phyloP scores from a whole-genome alignment of 2,329 filamentous ascomycete species.

The Penicillium sp. region DNA sequence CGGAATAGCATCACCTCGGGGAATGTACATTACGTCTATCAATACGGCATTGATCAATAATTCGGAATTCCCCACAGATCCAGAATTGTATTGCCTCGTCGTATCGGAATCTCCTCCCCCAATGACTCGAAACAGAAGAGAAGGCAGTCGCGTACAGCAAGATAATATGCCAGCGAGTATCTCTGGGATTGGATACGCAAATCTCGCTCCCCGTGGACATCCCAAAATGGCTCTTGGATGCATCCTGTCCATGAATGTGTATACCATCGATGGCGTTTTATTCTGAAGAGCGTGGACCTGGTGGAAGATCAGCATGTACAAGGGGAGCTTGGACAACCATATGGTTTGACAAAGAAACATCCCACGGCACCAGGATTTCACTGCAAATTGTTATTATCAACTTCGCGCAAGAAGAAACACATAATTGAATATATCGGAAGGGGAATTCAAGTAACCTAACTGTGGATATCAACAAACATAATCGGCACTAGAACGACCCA shows the following conservation, averaged over 20 bases:
- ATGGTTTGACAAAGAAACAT: too few species aligned
- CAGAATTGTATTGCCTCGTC: conserved; percentile 6
- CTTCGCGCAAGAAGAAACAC: not conserved
- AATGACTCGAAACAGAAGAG: conserved; percentile 7
- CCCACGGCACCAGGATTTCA: too few species aligned
- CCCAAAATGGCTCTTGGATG: too few species aligned
- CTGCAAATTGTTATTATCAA: not conserved
- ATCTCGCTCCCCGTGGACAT: too few species aligned
- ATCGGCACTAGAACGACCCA: not conserved
- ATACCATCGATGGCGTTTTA: too few species aligned
- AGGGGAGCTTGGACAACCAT: too few species aligned
- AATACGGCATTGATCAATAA: not conserved
- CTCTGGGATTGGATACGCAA: too few species aligned
- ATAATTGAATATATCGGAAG: not conserved
- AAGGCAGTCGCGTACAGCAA: too few species aligned
- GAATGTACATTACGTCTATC: not conserved
- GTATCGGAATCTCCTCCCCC: conserved; percentile 9
- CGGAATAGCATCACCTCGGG: not conserved
- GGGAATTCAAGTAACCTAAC: not conserved
- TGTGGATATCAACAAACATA: not conserved
- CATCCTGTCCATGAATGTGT: too few species aligned
- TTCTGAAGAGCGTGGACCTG: too few species aligned
- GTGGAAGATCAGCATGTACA: too few species aligned
- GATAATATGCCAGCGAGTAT: too few species aligned
- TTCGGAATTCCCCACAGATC: not conserved